Evolutionary conservation across 805 yeast species (phyloP), one percentile per base, ranked within the genome.

Genomic region (Candida insectorum): DNA sequence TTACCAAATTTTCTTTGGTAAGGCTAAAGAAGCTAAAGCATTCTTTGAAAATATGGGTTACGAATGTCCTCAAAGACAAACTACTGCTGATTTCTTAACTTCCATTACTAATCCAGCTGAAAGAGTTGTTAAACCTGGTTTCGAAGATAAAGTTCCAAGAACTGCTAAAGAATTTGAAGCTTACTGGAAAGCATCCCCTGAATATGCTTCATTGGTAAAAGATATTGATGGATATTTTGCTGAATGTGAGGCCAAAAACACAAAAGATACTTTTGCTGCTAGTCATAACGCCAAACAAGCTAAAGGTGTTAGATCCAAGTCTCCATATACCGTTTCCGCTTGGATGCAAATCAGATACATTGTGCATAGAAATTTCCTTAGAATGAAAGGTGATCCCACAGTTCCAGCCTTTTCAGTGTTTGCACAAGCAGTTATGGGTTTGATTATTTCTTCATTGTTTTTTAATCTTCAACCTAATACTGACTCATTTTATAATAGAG

Each of bases 21-120:
- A 63, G 31, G 60, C 68, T 9, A 49, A 47, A 23, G 54, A 52
- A 22, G 73, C 75, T 30, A 56, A 68, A 47, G 68, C 56, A 10
- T 79, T 65, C 46, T 79, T 79, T 48, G 49, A 62, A 39, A 58
- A 60, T 12, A 75, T 79, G 83, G 86, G 86, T 26, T 79, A 64
- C 62, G 59, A 65, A 18, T 77, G 79, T 48, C 75, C 77, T 30
- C 62, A 65, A 33, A 73, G 85, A 65, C 79, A 77, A 68, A 75
- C 83, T n/a, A n/a, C n/a, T n/a, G n/a, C n/a, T n/a, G n/a, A n/a
- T n/a, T n/a, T n/a, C n/a, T n/a, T n/a, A n/a, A n/a, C 85, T n/a
- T 69, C 83, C 4, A 71, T 79, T 31, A 79, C 86, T 14, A 81
- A 78, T 54, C 83, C 81, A n/a, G 69, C 67, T 19, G 83, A 79